Base-by-base conservation (phyloP, 2,329 filamentous ascomycete genomes). In the Calonectria hawksworthii region DNA sequence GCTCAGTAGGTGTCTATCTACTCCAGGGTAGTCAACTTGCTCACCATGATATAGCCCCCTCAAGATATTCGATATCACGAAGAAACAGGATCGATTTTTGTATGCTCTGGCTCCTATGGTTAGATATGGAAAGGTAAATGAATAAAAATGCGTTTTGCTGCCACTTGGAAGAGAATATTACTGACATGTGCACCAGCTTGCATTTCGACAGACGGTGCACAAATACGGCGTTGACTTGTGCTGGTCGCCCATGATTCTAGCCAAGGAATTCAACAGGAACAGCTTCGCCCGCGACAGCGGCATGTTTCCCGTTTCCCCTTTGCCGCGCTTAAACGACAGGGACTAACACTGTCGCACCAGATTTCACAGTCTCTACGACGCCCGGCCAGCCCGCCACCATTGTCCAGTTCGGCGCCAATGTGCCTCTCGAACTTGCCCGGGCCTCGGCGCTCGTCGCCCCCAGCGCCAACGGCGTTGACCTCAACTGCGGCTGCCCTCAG, bases 401-500 rank as follows among this genome's bases (percentile, higher is more conserved):
- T 68, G 89, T 92, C 44, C 93, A 94, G 81, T 94, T 94, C 80
- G 93, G 93, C 61, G 89, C 91, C 76, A 93, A 91, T 78, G 88
- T 87, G 6, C 88, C 92, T 9, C 80, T 87, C 4, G 93, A 95
- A 81, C 87, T 94, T 56, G 87, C 91, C 18, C 89, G 92, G 36
- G 92, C 93, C 14, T 89, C 92, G 0, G 87, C 89, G 28, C 88
- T 94, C 63, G 91, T 92, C 3, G 90, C 89, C 0, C 92, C 93
- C 2, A 91, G 86, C 81, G 90, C 91, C 68, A 89, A 89, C 79
- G 93, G 93, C 76, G 89, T 94, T 4, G 92, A 94, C 79, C 86
- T 94, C 51, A 94, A 94, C 85, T 95, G 93, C 83, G 93, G 93
- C 14, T 95, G 93, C 80, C 93, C 93, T 10, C 93, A 95, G 83